phyloP scores from a whole-genome alignment of 805 yeast species.

The Cyberlindnera mississippiensis region DNA sequence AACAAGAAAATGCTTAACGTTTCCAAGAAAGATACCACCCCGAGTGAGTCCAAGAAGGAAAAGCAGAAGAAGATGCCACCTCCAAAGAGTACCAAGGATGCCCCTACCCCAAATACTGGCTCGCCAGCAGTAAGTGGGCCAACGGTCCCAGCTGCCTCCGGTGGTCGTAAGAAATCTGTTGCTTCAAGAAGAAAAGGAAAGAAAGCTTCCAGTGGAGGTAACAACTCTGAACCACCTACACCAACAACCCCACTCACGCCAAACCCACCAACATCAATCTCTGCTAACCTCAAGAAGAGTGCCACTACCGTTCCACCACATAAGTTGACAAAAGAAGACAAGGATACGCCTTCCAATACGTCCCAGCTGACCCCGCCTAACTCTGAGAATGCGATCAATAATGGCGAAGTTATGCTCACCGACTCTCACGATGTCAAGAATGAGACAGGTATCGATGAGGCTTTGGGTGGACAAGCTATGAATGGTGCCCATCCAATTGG shows the following conservation, averaged over 20 bases:
- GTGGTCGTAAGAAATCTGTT: conserved; percentile 23
- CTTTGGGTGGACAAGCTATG: conserved; percentile 10
- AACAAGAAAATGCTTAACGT: conserved; percentile 64
- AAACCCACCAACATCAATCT: conserved; percentile 13
- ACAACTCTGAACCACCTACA: conserved; percentile 37
- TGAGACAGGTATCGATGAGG: conserved; percentile 9
- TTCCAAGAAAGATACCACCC: conserved; percentile 32
- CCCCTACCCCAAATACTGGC: conserved; percentile 22
- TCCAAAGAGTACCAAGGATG: conserved; percentile 21
- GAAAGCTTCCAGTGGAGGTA: conserved; percentile 18
- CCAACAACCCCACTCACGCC: conserved; percentile 40
- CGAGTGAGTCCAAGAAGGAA: conserved; percentile 13
- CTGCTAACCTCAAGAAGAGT: conserved; percentile 3
- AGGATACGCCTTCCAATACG: conserved; percentile 20
- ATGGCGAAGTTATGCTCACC: conserved; percentile 8
- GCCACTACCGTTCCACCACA: conserved; percentile 10
- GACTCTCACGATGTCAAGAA: conserved; percentile 10
- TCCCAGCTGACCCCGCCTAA: conserved; percentile 28
- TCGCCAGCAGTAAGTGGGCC: conserved; percentile 27
- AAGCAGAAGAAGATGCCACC: conserved; percentile 24
- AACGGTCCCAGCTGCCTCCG: conserved; percentile 15
- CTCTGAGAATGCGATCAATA: conserved; percentile 27
- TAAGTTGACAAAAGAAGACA: conserved; percentile 13
- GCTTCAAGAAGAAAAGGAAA: conserved; percentile 17
- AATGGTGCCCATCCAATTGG: conserved; percentile 23